Percentiles rank a stretch among this genome's conserved stretches.
phyloP scores from a whole-genome alignment of 805 yeast species.

The Candida tibetensis region DNA sequence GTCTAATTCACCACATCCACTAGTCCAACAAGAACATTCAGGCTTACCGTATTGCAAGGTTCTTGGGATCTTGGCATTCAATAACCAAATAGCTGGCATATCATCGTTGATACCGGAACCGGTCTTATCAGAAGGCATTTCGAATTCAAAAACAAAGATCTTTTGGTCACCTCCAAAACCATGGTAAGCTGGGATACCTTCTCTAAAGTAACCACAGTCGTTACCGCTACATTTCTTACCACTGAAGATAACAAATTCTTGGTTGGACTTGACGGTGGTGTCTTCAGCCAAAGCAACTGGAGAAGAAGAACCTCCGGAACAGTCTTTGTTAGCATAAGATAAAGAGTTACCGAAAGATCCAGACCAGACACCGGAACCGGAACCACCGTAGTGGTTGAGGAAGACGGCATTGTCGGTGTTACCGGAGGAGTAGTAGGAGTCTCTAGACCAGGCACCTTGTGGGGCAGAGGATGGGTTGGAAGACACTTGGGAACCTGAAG shows the following conservation, averaged over 20 bases:
- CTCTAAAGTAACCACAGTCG: constrained; percentile 18
- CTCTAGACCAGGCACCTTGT: constrained; percentile 68
- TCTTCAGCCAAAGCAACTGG: constrained; percentile 70
- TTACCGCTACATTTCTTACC: constrained; percentile 42
- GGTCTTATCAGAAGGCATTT: constrained; percentile 74
- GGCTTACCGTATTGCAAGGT: constrained; percentile 87
- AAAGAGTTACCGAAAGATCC: constrained; percentile 87
- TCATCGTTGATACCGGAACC: constrained; percentile 63
- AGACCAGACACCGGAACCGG: constrained; percentile 88
- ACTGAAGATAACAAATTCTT: constrained; percentile 81
- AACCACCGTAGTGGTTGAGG: constrained; percentile 86
- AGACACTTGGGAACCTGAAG: constrained; percentile 5
- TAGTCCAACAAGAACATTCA: constrained; percentile 90
- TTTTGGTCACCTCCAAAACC: constrained; percentile 85
- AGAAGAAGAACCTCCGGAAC: constrained; percentile 65
- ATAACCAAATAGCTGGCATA: constrained; percentile 98
- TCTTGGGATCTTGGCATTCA: constrained; percentile 95
- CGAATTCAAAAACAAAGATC: constrained; percentile 89
- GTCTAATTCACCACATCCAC: constrained; percentile 98
- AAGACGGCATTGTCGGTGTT: constrained; percentile 70
- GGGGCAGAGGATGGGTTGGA: constrained; percentile 23
- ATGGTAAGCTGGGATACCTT: constrained; percentile 79
- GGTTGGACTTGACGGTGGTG: constrained; percentile 65
- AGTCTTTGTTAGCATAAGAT: constrained; percentile 78
- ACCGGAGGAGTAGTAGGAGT: constrained; percentile 67